Evolutionary conservation across 345 rosid genomes (phyloP), one percentile per base, ranked within the genome.

Genomic region (Odontarrhena argentea): DNA sequence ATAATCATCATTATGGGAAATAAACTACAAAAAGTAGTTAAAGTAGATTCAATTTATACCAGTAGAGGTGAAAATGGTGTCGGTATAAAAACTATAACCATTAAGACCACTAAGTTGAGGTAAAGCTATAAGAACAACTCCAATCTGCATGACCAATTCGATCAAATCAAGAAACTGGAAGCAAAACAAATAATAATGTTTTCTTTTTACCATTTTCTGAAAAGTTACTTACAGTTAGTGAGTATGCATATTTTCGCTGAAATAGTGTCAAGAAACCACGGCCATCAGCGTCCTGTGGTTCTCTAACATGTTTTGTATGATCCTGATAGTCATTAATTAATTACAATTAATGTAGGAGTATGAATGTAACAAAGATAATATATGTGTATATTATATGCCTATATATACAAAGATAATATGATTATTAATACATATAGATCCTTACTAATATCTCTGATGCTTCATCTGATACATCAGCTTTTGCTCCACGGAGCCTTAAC

Each of bases 61-160:
- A 3, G 89, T 82, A 43, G 85, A 80, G 12, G 55, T 62, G 44
- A 84, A 82, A 40, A 84, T 84, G 15, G 86, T 43, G 58, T 77
- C 80, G 35, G 89, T 81, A 63, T 84, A 84, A 62, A 84, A 84
- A 14, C 78, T 67, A 54, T 82, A 76, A 47, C 75, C 86, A 40
- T 65, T 79, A 52, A 85, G 85, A 44, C 97, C 97, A 65, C 96
- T 91, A 52, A 91, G 82, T 48, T 88, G 88, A 73, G 90, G 97
- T 75, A 91, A 75, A 54, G 73, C 86, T 91, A 91, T 91, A 66
- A 91, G 76, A 40, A 88, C 89, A 56, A 86, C 81, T 30, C 85
- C 93, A 65, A 87, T 83, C 93, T 85, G 53, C 3, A 9, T 42
- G 1, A 63, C 46, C 24, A 63, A 15, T 3, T 37, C 0, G 8